Evolutionary conservation across 805 yeast species (phyloP).

Genomic region (Saccharomycopsis javanensis): DNA sequence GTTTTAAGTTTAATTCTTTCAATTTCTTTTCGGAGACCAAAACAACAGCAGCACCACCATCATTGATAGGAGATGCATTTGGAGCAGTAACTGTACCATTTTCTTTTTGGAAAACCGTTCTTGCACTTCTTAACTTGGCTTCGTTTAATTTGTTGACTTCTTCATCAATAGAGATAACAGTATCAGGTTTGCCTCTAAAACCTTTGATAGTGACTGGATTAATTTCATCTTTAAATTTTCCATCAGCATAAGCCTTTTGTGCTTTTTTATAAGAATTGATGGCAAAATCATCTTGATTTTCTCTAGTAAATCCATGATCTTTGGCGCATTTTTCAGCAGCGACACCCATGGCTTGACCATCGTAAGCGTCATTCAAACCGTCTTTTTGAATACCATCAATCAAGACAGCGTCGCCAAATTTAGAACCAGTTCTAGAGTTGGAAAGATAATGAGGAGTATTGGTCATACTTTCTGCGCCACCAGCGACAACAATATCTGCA

Average conservation of each 20-base stretch:
- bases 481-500: slow-evolving; percentile 90
- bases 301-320: slow-evolving; percentile 69
- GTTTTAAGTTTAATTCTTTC: slow-evolving; percentile 76
- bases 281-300: slow-evolving; percentile 85
- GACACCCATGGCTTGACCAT: slow-evolving; percentile 85
- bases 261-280: slow-evolving; percentile 80
- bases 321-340: slow-evolving; percentile 95
- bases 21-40: slow-evolving; percentile 79
- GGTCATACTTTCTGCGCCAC: slow-evolving; percentile 97
- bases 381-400: slow-evolving; percentile 90
- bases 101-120: slow-evolving; percentile 91
- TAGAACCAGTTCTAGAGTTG: slow-evolving; percentile 75
- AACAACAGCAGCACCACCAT: slow-evolving; percentile 95
- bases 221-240: slow-evolving; percentile 77
- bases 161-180: slow-evolving; percentile 66
- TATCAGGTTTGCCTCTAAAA: slow-evolving; percentile 81
- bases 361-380: slow-evolving; percentile 90
- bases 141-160: slow-evolving; percentile 74
- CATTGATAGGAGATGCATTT: slow-evolving; percentile 92
- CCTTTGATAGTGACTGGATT: slow-evolving; percentile 87
- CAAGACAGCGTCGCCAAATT: slow-evolving; percentile 72
- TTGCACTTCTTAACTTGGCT: slow-evolving; percentile 65
- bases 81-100: slow-evolving; percentile 96
- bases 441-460: slow-evolving; percentile 91
- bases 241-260: slow-evolving; percentile 63